Conservation (phyloP, 345 rosid species). For the Lepidium africanum region DNA sequence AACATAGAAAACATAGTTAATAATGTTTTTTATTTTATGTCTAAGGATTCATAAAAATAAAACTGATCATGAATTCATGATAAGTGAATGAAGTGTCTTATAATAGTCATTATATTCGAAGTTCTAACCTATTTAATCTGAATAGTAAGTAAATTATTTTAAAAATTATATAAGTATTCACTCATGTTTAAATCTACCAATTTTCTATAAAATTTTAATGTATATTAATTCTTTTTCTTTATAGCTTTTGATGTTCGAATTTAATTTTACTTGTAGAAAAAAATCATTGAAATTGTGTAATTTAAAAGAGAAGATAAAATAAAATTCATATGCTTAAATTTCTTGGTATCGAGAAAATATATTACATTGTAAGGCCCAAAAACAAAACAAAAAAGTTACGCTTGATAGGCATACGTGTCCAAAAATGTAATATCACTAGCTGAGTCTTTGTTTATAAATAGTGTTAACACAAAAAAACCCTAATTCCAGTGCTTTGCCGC, state of each 20-base stretch:
- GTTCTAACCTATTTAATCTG: not conserved
- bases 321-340: not conserved
- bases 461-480: conserved; percentile 6
- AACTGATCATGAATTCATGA: not conserved
- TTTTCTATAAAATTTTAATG: not conserved
- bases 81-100: not conserved
- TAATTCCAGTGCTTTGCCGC: conserved; percentile 7
- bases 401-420: not conserved
- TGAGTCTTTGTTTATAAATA: not conserved
- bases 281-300: not conserved
- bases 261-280: not conserved
- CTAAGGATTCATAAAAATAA: not conserved
- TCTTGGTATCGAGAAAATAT: not conserved
- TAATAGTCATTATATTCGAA: not conserved
- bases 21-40: too few relatives aligned
- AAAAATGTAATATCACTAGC: not conserved
- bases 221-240: not conserved
- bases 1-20: not conserved
- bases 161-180: not conserved
- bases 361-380: not conserved
- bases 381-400: not conserved
- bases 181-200: not conserved
- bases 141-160: not conserved
- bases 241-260: not conserved
- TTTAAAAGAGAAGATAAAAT: not conserved